Base-by-base conservation (phyloP, 169 alveolate species). In the Nephromyces sp. region DNA sequence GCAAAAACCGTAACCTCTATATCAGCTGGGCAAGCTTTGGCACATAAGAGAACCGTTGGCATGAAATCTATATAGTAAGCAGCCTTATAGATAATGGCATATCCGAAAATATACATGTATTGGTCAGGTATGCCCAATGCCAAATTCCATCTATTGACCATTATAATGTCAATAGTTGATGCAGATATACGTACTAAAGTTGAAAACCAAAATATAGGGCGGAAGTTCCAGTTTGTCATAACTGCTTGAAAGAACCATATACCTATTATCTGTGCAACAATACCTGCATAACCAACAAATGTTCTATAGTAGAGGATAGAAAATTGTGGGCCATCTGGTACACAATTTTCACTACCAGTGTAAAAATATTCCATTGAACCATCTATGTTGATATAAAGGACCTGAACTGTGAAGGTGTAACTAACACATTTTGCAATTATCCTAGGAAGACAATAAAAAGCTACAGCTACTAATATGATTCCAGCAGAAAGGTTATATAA, bases 241-340 rank as follows among this genome's bases (percentile, higher is more conserved):
- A 68, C 52, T n/a, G 70, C 35, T 25, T 74, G 80, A 27, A 74
- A 74, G 31, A 68, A 64, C 33, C 32, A 64, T 6, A 74, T 65
- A 66, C 74, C 80, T 3, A 30, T 21, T 74, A 74, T 52, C 71
- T 51, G 29, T 31, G 67, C 80, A n/a, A 65, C 32, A 6, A 70
- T 31, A 27, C 74, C 74, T 0, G 33, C 73, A 6, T 67, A n/a
- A 5, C 72, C 29, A 6, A 66, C 69, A 61, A 22, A 66, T 0
- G 81, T 74, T 31, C 52, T 30, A 57, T 66, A 74, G 70, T 74
- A 74, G 3, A 75, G 67, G 31, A 68, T 68, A 67, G 67, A 70
- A 32, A 74, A 74, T 65, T 65, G 67, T 0, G 81, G 81, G 15
- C 81, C 81, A 8, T 66, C 81, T 0, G 81, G 75, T 0, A 74